Evolutionary conservation across 768 basidiomycete species (phyloP).

Genomic region (Mycena pura): DNA sequence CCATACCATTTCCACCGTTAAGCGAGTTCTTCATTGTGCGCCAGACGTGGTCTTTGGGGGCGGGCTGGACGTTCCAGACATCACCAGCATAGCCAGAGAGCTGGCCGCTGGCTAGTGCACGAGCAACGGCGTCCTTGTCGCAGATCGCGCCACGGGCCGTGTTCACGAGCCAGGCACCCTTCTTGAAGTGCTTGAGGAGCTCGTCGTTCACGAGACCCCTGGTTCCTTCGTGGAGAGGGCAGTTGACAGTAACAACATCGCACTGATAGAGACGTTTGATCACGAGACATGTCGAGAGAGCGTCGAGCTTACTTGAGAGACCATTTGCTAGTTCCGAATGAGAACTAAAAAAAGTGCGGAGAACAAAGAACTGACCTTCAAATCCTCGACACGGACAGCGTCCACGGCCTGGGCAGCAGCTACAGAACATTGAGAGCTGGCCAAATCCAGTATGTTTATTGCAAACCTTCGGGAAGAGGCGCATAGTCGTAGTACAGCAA

Average conservation of each 20-base stretch:
- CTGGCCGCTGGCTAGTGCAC: constrained; percentile 77
- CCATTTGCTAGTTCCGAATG: constrained; percentile 70
- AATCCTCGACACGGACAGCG: constrained; percentile 77
- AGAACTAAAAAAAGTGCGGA: constrained; percentile 66
- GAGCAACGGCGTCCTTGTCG: constrained; percentile 81
- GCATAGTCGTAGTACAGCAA: constrained; percentile 90
- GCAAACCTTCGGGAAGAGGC: constrained; percentile 60
- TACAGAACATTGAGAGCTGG: constrained; percentile 20
- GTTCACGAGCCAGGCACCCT: constrained; percentile 92
- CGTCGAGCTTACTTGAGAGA: constrained; percentile 42
- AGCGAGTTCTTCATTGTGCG: constrained; percentile 81
- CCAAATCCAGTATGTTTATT: not conserved
- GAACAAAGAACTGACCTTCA: constrained; percentile 76
- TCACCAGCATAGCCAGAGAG: constrained; percentile 70
- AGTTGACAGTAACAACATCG: constrained; percentile 87
- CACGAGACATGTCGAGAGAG: not conserved
- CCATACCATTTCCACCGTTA: constrained; percentile 89
- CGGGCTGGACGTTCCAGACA: constrained; percentile 89
- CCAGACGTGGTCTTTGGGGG: constrained; percentile 88
- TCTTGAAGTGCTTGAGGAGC: constrained; percentile 87
- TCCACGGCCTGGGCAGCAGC: constrained; percentile 72
- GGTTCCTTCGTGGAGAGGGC: constrained; percentile 87
- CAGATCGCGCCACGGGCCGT: constrained; percentile 93
- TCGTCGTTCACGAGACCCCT: constrained; percentile 81
- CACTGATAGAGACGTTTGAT: constrained; percentile 46